Conservation (phyloP, 768 basidiomycete species). For the Boletus barrowsii region DNA sequence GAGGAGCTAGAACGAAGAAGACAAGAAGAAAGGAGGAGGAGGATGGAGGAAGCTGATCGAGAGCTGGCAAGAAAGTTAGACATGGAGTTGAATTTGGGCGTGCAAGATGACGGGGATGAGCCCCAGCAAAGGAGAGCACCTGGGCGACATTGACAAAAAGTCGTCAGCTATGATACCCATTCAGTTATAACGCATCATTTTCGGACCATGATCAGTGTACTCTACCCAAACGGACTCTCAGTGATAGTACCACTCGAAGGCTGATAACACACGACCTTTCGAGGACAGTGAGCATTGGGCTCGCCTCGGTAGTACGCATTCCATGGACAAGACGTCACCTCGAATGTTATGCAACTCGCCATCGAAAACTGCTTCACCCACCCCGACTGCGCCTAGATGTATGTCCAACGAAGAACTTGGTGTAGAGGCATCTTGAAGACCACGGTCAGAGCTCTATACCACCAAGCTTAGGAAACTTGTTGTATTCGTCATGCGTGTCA, state of each 20-base stretch:
- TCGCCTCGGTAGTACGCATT: not conserved
- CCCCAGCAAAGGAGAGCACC: constrained; percentile 1
- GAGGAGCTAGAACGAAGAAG: constrained; percentile 30
- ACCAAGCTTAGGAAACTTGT: not conserved
- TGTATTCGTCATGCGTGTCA: too few species aligned
- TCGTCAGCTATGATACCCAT: not conserved
- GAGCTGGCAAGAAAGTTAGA: constrained; percentile 49
- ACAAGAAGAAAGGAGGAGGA: constrained; percentile 21
- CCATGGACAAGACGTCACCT: not conserved
- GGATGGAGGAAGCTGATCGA: constrained; percentile 34
- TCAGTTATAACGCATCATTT: not conserved
- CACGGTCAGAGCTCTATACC: not conserved
- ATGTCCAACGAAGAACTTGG: constrained; percentile 5
- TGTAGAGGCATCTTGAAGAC: not conserved
- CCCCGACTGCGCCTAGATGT: not conserved
- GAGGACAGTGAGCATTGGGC: not conserved
- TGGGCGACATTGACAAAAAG: not conserved
- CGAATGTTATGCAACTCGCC: not conserved
- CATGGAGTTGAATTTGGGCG: constrained; percentile 32
- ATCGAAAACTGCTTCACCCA: not conserved
- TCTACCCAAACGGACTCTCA: too few species aligned
- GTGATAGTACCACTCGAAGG: not conserved
- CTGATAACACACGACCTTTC: not conserved
- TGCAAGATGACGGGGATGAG: constrained; percentile 11
- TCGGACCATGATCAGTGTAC: too few species aligned